Evolutionary conservation across 495 filamentous ascomycete genomes (phyloP).

Genomic region (Neurospora sublineolata): DNA sequence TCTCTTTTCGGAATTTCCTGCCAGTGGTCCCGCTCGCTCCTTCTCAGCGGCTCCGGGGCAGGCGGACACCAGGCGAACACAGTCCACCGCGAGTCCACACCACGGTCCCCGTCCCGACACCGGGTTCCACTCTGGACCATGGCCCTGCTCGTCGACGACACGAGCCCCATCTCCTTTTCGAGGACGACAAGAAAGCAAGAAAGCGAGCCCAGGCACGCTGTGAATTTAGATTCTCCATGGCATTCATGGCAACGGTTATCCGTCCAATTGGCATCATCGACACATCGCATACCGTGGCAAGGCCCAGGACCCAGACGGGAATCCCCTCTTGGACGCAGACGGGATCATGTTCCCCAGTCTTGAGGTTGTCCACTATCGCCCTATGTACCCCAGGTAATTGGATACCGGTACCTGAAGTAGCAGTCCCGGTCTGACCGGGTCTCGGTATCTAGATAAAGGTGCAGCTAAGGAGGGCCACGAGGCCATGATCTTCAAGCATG

Average conservation of each 20-base stretch:
- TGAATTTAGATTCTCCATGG: not conserved
- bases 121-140: not conserved
- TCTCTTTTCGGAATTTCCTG: not conserved
- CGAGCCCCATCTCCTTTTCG: not conserved
- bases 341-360: not conserved
- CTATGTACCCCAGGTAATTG: not conserved
- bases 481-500: not conserved
- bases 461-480: not conserved
- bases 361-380: not conserved
- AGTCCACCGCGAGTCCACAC: not conserved
- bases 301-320: not conserved
- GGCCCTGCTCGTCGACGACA: not conserved
- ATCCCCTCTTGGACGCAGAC: not conserved
- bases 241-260: not conserved
- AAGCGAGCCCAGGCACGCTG: not conserved
- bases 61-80: not conserved
- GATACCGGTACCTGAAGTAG: not conserved
- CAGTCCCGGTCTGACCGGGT: not conserved
- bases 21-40: not conserved
- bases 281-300: not conserved
- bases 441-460: not conserved
- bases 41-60: not conserved
- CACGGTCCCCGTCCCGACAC: not conserved
- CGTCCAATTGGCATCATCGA: not conserved
- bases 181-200: not conserved